Evolutionary conservation across 176 grass and related monocot genomes (phyloP), one percentile per base, ranked within the genome.

Genomic region (Melocanna baccifera): DNA sequence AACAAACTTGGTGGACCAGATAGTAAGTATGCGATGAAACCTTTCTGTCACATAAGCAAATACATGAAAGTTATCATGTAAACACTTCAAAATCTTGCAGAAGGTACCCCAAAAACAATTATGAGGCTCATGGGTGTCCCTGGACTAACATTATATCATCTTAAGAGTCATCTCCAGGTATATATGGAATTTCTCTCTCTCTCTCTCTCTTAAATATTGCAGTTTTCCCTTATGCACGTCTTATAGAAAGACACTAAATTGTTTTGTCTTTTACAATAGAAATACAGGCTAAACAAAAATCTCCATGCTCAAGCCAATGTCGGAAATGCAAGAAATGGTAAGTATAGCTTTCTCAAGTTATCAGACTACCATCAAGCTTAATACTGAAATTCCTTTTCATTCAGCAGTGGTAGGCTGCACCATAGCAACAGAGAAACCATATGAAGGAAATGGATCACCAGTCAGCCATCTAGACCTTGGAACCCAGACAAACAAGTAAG

Each of bases 161-260:
- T 99, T 37, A 99, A 99, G 81, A 99, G 96, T 39, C 96, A 99
- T 92, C 91, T 99, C 69, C 96, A 99, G 93, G 96, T 99, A 89
- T 67, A 70, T 80, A 89, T 65, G 69, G 56, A 69, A 57, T 75
- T 88, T 75, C 15, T 18, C 8, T 3, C 19, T 9, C 8, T 9
- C 20, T 11, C 9, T 23, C 23, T 25, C 13, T 45, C 42, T 12
- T 11, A 11, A 66, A 50, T 58, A 32, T 68, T 16, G 19, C 42
- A 81, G 61, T 58, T 78, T 81, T 73, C 42, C 56, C 16, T 47
- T 47, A 67, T 77, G 40, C 26, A 67, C 72, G 36, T 40, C 30
- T 67, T 80, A 40, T 40, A 62, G 58, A 59, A 78, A 84, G 70
- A 86, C 72, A 86, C 78, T 93, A 81, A 92, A 43, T 67, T 71